Base-by-base conservation (phyloP, 1,139 yeast genomes). In the Diutina rugosa region DNA sequence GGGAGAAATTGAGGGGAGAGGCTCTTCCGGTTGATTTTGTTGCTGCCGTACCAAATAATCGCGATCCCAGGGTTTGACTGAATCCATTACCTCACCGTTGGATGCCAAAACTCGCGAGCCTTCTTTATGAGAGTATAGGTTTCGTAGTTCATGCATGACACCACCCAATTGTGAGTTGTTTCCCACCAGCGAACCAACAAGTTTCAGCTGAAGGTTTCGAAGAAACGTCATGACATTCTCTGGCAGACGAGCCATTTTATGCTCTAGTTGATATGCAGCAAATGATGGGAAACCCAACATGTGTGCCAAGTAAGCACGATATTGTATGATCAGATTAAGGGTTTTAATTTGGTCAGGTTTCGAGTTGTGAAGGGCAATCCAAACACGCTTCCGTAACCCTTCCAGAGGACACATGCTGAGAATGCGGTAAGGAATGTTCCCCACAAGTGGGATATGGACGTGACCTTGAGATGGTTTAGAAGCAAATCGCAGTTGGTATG, bases 241-340 rank as follows among this genome's bases (percentile, higher is more conserved):
- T 0, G 97, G 96, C 9, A 71, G 77, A 60, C 84, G 84, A 14
- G 96, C 96, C 97, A 93, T 89, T 67, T 95, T 93, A 61, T 90
- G 96, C 59, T 82, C 85, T 49, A 93, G 73, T 65, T 89, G 95
- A 65, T 93, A 91, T 56, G 86, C 85, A 0, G 95, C 83, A 70
- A 76, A 93, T 52, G 89, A 84, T 26, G 72, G 64, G 65, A 81
- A 81, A 0, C 95, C 95, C 73, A 93, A 76, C 72, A 89, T 76
- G 55, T 76, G 74, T 0, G 99, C 91, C 51, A 95, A 71, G 4
- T 81, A 72, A 4, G 88, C 88, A 58, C 99, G 75, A 59, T 83
- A 79, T 58, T 78, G 77, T 44, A 93, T 67, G 61, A 93, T 73
- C 46, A 74, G 73, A 55, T 82, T 82, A 56, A 93, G 72, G 5